Evolutionary conservation across 192 early-diverging fungal species (phyloP), one percentile per base, ranked within the genome.

Genomic region (Chytriomyces sp.): DNA sequence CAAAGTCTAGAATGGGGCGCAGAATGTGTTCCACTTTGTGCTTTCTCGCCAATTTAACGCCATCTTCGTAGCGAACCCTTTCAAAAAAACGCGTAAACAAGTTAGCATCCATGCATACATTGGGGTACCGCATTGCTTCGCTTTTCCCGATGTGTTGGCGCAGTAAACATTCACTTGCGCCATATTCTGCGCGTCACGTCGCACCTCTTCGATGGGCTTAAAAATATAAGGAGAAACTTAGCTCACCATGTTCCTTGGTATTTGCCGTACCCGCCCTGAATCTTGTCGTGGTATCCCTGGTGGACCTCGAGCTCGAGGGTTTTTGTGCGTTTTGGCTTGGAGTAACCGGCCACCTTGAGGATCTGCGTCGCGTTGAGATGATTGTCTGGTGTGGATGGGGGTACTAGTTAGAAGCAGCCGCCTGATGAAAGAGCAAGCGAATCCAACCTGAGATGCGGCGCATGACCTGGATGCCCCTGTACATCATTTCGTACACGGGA

Each of bases 191-290:
- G 10, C 41, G 41, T 49, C 12, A 49, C n/a, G 12, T 49, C 41
- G 0, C 41, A 17, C 41, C 41, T 49, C 41, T n/a, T 49, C 41
- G 41, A 10, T 49, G 41, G 12, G 41, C 41, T n/a, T 12, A 2
- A 61, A 7, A n/a, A 8, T 19, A 8, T 12, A 66, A 66, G 52
- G 37, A 39, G 12, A 39, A 12, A 52, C 22, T 5, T 63, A 49
- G 57, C 83, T 62, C 80, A 91, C 90, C 90, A 91, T n/a, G 90
- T 91, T 71, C 93, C 94, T 80, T 96, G 94, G 75, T 93, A 96
- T 80, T 94, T 94, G 26, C 94, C 94, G 78, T 96, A 97, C 12
- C 95, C 95, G 28, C 95, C 95, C 81, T 97, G 95, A 25, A 97
- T 89, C 78, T 97, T 97, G 70, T 97, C 94, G 79, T 96, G 93